Evolutionary conservation across 2,329 filamentous ascomycete species (phyloP), one percentile per base, ranked within the genome.

Genomic region (Aspergillus sp.): DNA sequence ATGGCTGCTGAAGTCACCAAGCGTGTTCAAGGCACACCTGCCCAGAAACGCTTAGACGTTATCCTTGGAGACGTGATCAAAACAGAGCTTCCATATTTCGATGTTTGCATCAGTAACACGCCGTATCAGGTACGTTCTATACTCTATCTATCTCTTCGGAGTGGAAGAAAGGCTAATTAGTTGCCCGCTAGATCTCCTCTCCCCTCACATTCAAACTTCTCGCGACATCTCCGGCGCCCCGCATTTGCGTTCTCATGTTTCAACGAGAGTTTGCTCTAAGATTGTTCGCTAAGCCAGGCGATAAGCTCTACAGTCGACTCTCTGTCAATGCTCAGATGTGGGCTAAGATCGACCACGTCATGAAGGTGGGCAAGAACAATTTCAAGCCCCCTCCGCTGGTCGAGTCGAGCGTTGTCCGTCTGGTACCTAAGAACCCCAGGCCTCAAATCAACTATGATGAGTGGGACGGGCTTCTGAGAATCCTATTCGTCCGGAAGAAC

Each of bases 1-100:
- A 98, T 98, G 95, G 92, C 92, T 12, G 94, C 94, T 61, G 95
- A 98, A 79, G 85, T 97, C 64, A 95, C 91, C 49, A 93, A 96
- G 79, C 90, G 94, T 70, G 93, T 98, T 8, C 93, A 97, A 77
- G 93, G 92, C 19, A 96, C 89, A 47, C 91, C 93, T 0, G 85
- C 89, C 67, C 89, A 91, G 74, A 92, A 91, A 75, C 88, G 91
- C 66, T 81, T 99, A 39, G 92, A 97, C 69, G 88, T 98, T 39
- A 81, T 97, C 54, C 81, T 99, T 7, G 95, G 95, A 45, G 95
- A 98, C 77, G 91, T 94, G 50, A 96, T 97, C 77, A 97, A 97
- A 81, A 90, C 91, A 9, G 87, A 91, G 62, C 81, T 93, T 19
- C 88, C 88, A 7, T 86, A 87, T 64, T 94, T 95, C 70, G 91